Base-by-base conservation (phyloP, 2,329 filamentous ascomycete genomes). In the Emericellopsis atlantica region DNA sequence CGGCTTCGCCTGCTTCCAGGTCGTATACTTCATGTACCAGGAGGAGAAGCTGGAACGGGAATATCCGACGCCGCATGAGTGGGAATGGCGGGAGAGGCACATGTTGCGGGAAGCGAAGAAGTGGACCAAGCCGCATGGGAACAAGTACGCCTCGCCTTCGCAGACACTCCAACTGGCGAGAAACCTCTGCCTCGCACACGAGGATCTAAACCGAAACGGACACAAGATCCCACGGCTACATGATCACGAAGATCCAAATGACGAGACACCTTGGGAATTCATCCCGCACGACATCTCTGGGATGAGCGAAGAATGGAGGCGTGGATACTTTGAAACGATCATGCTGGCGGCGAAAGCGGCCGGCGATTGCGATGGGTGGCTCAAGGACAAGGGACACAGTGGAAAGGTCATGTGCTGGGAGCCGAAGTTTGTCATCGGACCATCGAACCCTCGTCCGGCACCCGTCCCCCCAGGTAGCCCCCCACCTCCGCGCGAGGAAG, bases 61-160 rank as follows among this genome's bases (percentile, higher is more conserved):
- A 40, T 85, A 81, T 55, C 88, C 88, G 0, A 89, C 86, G 1
- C 89, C 90, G 1, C 72, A 75, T 22, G 89, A 94, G 56, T 95
- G 89, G 87, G 66, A 66, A 0, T 82, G 79, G 58, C 62, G 76
- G 47, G 85, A 82, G 36, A 70, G 87, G 21, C 75, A 82, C 60
- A 67, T 71, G 32, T 70, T 84, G 46, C 74, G 86, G 33, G 72
- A 74, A 39, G 83, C 82, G 4, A 73, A 72, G 41, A 69, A 73
- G 39, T 68, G 77, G 35, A 68, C 70, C 12, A 69, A 74, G 10
- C 65, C 72, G n/a, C 26, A 29, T 29, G 26, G 26, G 4, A 67
- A 65, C 22, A 61, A 35, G 29, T 8, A 64, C 40, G 52, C 67
- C 23, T 58, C 75, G 45, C 76, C 87, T 53, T 94, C 86, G 84